A percentile compares a stretch with the other conserved stretches of the same genome.
These are phyloP conservation scores for Colletotrichum phormii DNA, from an alignment of 2,329 filamentous ascomycete genomes.

Conservation along the genomic window DNA sequence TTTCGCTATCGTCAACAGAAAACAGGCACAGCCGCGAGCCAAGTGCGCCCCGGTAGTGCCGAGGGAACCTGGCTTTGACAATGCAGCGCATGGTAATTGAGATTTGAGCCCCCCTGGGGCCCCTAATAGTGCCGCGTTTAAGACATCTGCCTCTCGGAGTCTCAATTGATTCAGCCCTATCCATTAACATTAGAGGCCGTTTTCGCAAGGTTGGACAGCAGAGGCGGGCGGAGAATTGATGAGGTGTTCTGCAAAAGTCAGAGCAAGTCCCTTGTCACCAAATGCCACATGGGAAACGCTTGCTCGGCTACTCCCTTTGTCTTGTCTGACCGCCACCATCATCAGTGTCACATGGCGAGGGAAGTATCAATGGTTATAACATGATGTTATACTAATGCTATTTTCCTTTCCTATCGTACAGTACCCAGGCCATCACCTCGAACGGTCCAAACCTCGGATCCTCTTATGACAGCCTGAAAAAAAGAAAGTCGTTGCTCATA, in stretches of 20 bases:
- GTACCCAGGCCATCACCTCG: not conserved
- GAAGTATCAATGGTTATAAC: not conserved
- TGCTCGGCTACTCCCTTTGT: too few species aligned
- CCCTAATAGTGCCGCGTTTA: not conserved
- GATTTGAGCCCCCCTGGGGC: not conserved
- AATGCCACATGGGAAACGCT: too few species aligned
- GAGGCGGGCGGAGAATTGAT: too few species aligned
- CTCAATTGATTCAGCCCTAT: not conserved
- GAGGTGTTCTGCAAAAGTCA: too few species aligned
- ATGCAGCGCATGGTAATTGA: not conserved
- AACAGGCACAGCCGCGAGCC: not conserved
- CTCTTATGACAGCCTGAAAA: not conserved
- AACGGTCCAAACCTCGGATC: not conserved
- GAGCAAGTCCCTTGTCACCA: too few species aligned
- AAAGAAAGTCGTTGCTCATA: not conserved
- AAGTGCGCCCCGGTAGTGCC: slow-evolving; percentile 20
- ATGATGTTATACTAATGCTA: not conserved
- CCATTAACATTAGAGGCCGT: too few species aligned
- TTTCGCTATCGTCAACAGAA: not conserved
- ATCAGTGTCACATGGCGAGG: too few species aligned
- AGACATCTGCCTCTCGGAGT: not conserved
- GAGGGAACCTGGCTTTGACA: not conserved
- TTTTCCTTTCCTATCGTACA: not conserved
- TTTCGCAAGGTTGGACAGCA: too few species aligned
- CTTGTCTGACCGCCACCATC: too few species aligned